Percentiles rank a stretch among this genome's conserved stretches.
Evolutionary conservation across 2,329 filamentous ascomycete genomes (phyloP).

Genomic region (Fusarium sp.): DNA sequence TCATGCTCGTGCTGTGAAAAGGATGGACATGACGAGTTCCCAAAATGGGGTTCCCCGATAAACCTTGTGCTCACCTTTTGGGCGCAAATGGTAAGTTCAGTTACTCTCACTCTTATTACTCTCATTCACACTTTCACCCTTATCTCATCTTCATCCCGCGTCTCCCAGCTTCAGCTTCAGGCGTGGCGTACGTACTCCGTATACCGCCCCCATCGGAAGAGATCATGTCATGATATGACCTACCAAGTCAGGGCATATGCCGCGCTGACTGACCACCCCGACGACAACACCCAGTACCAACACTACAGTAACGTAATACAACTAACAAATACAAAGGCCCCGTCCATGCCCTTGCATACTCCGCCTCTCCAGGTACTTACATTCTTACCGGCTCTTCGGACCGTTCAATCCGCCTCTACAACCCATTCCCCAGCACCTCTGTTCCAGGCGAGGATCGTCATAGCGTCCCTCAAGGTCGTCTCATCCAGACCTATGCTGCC

Average conservation of each 20-base stretch:
- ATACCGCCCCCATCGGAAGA: not conserved
- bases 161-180: constrained; percentile 25
- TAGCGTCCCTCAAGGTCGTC: constrained; percentile 63
- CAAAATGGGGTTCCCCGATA: constrained; percentile 61
- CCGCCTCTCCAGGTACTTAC: constrained; percentile 78
- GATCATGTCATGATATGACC: not conserved
- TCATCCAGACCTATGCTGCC: constrained; percentile 89
- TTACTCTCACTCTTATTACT: not conserved
- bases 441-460: constrained; percentile 49
- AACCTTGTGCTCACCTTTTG: constrained; percentile 67
- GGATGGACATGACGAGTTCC: constrained; percentile 39
- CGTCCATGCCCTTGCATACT: constrained; percentile 80
- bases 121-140: not conserved
- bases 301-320: not conserved
- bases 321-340: constrained; percentile 64
- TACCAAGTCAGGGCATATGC: constrained; percentile 19
- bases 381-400: constrained; percentile 89
- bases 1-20: constrained; percentile 10
- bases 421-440: constrained; percentile 70
- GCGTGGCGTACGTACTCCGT: constrained; percentile 25
- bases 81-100: constrained; percentile 68
- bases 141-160: not conserved
- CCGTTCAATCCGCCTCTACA: constrained; percentile 87
- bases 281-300: constrained; percentile 1
- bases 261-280: constrained; percentile 30